Evolutionary conservation across 2,329 filamentous ascomycete species (phyloP), one percentile per base, ranked within the genome.

Genomic region (Fusarium pseudonygamai): DNA sequence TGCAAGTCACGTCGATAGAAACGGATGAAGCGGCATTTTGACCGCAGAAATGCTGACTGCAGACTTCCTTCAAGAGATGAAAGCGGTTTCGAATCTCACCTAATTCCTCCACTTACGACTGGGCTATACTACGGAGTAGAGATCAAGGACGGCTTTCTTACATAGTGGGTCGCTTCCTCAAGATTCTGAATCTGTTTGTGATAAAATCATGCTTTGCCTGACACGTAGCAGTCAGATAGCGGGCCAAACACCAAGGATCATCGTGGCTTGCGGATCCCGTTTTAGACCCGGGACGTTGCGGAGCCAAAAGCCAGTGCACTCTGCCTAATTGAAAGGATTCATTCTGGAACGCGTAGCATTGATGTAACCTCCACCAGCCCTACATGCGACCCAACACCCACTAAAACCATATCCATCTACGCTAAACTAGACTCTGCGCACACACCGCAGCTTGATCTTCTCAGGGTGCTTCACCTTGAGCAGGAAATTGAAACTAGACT

Each of bases 401-500:
- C 5, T 26, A 46, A n/a, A n/a, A n/a, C n/a, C 15, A 22, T n/a
- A 18, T 26, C 11, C 11, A 20, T 46, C 20, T 20, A 46, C 43
- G 24, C 56, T 49, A 42, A 10, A 42, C 49, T 37, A 36, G 30
- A 20, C 46, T 55, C 58, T 52, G 18, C 64, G 72, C 61, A 75
- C 69, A 52, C 73, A 75, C 39, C 73, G 66, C 20, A 75, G 43
- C 57, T 57, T 72, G 60, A 75, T 73, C 61, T 49, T 67, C n/a
- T 73, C 73, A 2, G 73, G 73, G 45, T 75, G 59, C 65, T 75
- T 75, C n/a, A 75, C 72, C 46, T 75, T 75, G 14, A 75, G 72
- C 20, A 75, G 28, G 58, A 75, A 75, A 52, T 75, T 75, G 73
- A 75, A 75, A 47, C 73, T 75, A 26, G 72, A 75, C 50, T 71